Evolutionary conservation across 2,329 filamentous ascomycete genomes (phyloP).

Genomic region (Penicillium fuscoglaucum): DNA sequence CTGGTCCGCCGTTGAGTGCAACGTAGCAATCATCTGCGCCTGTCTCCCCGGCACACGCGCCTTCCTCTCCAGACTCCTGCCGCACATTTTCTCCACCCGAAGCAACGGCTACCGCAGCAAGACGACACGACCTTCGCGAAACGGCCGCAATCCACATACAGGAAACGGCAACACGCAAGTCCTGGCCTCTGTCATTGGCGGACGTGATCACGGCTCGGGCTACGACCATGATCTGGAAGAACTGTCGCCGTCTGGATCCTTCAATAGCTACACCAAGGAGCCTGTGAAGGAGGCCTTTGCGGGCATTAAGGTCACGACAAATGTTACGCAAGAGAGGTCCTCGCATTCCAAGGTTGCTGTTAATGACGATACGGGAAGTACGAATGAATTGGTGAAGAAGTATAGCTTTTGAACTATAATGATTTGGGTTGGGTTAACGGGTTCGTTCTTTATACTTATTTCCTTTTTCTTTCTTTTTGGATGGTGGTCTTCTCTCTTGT

Average conservation of each 20-base stretch:
- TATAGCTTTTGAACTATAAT: constrained; percentile 14
- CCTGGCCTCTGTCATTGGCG: constrained; percentile 26
- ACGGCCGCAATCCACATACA: constrained; percentile 17
- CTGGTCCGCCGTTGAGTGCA: constrained; percentile 46
- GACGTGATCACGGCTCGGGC: neutral
- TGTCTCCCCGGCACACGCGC: constrained; percentile 38
- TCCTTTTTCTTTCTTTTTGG: neutral
- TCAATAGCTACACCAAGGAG: constrained; percentile 6
- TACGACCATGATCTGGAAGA: constrained; percentile 25
- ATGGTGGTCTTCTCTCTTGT: neutral
- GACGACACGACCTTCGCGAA: constrained; percentile 19
- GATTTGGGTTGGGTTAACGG: neutral
- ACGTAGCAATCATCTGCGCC: constrained; percentile 45
- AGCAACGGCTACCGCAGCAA: constrained; percentile 27
- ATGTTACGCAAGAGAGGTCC: constrained; percentile 26
- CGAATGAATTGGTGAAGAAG: constrained; percentile 25
- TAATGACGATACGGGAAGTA: constrained; percentile 26
- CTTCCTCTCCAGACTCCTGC: constrained; percentile 29
- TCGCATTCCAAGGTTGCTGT: constrained; percentile 1
- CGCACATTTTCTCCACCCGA: constrained; percentile 31
- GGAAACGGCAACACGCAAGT: constrained; percentile 19
- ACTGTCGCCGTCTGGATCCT: constrained; percentile 10
- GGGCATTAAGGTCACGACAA: constrained; percentile 34
- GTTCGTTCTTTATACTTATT: neutral
- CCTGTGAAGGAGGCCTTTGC: constrained; percentile 3